Evolutionary conservation across 2,329 filamentous ascomycete genomes (phyloP).

Genomic region (Botryosphaeria agaves): DNA sequence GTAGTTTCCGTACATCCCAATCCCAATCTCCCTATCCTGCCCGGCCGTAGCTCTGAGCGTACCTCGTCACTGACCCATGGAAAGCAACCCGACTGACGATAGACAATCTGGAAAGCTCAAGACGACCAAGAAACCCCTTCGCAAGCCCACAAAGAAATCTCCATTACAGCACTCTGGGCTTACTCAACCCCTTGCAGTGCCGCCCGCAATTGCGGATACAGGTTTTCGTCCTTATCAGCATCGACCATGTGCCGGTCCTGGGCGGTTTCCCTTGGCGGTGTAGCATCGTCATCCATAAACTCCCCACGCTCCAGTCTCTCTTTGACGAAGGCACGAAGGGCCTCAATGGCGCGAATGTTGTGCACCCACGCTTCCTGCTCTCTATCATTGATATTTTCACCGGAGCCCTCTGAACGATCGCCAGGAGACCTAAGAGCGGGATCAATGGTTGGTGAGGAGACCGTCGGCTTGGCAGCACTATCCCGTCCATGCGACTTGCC

Average conservation of each 20-base stretch:
- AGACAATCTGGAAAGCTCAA: no score
- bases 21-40: no score
- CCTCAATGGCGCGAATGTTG: conserved; percentile 46
- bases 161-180: no score
- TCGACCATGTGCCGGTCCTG: neutral
- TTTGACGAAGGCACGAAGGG: conserved; percentile 38
- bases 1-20: no score
- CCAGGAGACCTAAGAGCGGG: no score
- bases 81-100: no score
- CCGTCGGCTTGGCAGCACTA: conserved; percentile 9
- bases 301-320: conserved; percentile 36
- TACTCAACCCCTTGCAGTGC: neutral
- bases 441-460: conserved; percentile 10
- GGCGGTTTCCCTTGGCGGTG: neutral
- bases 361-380: conserved; percentile 41
- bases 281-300: conserved; percentile 20
- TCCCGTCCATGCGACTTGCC: conserved; percentile 7
- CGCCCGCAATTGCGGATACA: neutral
- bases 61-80: no score
- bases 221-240: no score
- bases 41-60: no score
- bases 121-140: no score
- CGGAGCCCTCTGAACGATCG: neutral
- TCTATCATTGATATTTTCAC: conserved; percentile 22
- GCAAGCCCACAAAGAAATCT: no score